phyloP scores from a whole-genome alignment of 164 flowering plant species.

The Santalum album region DNA sequence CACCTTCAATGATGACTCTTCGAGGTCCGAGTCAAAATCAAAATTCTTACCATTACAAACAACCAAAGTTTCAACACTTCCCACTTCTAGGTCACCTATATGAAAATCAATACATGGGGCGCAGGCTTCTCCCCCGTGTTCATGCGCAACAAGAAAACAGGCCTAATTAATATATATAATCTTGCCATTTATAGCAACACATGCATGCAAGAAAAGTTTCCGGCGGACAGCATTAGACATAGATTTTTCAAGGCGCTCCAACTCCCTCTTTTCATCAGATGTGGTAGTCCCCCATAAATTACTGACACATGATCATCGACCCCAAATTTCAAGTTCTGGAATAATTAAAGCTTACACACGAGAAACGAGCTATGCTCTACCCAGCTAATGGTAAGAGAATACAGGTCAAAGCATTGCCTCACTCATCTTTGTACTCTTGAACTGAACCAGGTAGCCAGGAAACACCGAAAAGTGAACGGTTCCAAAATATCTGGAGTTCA shows the following conservation, averaged over 20 bases:
- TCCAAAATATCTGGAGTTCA: too few relatives aligned
- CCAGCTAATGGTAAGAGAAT: too few relatives aligned
- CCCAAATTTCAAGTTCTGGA: background rate
- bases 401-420: slow-evolving; percentile 21
- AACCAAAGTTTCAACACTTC: too few relatives aligned
- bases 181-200: too few relatives aligned
- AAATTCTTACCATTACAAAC: too few relatives aligned
- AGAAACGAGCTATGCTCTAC: background rate
- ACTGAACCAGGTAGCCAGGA: too few relatives aligned
- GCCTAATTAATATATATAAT: background rate
- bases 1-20: too few relatives aligned
- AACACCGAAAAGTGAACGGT: too few relatives aligned
- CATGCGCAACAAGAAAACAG: slow-evolving; percentile 6
- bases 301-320: slow-evolving; percentile 23
- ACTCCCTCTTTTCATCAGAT: slow-evolving; percentile 92
- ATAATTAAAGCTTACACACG: background rate
- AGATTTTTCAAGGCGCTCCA: slow-evolving; percentile 89
- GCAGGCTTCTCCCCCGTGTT: too few relatives aligned
- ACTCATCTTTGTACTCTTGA: slow-evolving; percentile 95
- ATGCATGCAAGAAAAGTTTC: background rate
- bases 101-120: too few relatives aligned
- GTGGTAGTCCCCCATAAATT: slow-evolving; percentile 96
- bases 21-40: too few relatives aligned
- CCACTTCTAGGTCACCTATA: too few relatives aligned
- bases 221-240: slow-evolving; percentile 75